Evolutionary conservation across 768 basidiomycete genomes (phyloP).

Genomic region (Tulasnella sp.): DNA sequence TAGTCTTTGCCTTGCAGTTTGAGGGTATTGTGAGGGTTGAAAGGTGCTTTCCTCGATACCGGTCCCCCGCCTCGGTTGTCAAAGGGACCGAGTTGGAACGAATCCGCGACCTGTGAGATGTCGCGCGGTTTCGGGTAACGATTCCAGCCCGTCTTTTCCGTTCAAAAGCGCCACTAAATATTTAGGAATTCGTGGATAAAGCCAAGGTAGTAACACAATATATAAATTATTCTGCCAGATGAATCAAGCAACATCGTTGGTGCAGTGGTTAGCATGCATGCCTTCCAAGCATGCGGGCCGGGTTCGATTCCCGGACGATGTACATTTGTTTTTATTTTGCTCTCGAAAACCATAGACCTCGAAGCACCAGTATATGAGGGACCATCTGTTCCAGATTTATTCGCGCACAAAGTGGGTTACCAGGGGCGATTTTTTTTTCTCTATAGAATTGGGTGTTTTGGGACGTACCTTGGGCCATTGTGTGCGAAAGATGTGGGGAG

Average conservation of each 20-base stretch:
- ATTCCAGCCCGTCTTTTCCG: too few relatives aligned
- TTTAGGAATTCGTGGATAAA: background rate
- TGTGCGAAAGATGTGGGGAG: too few relatives aligned
- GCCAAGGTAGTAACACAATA: background rate
- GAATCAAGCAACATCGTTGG: slow-evolving; percentile 57
- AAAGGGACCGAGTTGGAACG: background rate
- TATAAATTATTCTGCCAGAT: background rate
- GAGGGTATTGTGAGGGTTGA: background rate
- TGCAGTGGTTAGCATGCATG: slow-evolving; percentile 94
- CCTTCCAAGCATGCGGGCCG: slow-evolving; percentile 65
- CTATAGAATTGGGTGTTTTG: too few relatives aligned
- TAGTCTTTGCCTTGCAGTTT: background rate
- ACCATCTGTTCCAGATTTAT: too few relatives aligned
- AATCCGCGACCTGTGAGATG: background rate
- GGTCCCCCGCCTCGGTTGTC: background rate
- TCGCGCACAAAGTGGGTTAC: too few relatives aligned
- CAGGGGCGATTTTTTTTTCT: too few relatives aligned
- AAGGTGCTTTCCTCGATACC: background rate
- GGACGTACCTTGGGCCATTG: too few relatives aligned
- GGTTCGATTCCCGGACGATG: slow-evolving; percentile 65
- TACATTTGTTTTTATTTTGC: slow-evolving; percentile 14
- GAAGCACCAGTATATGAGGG: too few relatives aligned
- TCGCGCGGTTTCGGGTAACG: too few relatives aligned
- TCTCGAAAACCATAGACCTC: background rate
- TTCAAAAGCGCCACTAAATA: background rate